These are phyloP conservation scores for Capronia coronata DNA, from an alignment of 2,329 filamentous ascomycete species.

Conservation along the genomic window DNA sequence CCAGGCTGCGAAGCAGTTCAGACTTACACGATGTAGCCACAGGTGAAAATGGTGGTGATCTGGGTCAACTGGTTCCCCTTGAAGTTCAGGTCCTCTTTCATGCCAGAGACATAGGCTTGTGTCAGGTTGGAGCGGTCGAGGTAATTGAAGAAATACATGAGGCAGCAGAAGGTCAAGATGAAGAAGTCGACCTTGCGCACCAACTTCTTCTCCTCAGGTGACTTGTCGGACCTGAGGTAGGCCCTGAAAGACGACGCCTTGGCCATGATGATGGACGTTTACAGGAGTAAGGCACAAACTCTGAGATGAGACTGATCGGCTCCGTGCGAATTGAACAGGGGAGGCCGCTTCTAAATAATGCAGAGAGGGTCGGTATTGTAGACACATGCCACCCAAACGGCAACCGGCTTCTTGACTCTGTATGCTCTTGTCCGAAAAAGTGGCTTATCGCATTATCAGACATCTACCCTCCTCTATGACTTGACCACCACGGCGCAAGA, in stretches of 20 bases:
- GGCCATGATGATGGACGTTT: slow-evolving; percentile 29
- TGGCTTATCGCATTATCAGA: background rate
- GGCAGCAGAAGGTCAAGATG: slow-evolving; percentile 41
- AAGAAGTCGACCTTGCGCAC: slow-evolving; percentile 48
- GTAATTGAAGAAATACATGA: slow-evolving; percentile 40
- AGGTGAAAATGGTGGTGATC: slow-evolving; percentile 23
- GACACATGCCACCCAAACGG: background rate
- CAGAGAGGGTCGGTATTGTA: background rate
- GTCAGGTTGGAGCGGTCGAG: slow-evolving; percentile 44
- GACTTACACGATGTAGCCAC: slow-evolving; percentile 20
- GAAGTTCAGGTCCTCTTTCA: slow-evolving; percentile 33
- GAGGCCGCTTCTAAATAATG: slow-evolving; percentile 1
- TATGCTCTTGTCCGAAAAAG: background rate
- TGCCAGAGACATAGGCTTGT: slow-evolving; percentile 35
- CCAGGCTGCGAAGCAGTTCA: background rate
- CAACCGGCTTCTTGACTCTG: background rate
- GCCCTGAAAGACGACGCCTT: slow-evolving; percentile 37
- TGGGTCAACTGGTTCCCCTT: slow-evolving; percentile 34
- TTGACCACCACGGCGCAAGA: background rate
- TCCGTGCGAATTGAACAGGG: background rate
- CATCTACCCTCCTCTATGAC: background rate
- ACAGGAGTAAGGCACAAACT: background rate
- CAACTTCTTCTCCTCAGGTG: slow-evolving; percentile 37
- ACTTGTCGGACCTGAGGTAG: slow-evolving; percentile 11
- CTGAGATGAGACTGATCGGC: background rate